Evolutionary conservation across 2,329 filamentous ascomycete genomes (phyloP).

Genomic region (Cladophialophora psammophila): DNA sequence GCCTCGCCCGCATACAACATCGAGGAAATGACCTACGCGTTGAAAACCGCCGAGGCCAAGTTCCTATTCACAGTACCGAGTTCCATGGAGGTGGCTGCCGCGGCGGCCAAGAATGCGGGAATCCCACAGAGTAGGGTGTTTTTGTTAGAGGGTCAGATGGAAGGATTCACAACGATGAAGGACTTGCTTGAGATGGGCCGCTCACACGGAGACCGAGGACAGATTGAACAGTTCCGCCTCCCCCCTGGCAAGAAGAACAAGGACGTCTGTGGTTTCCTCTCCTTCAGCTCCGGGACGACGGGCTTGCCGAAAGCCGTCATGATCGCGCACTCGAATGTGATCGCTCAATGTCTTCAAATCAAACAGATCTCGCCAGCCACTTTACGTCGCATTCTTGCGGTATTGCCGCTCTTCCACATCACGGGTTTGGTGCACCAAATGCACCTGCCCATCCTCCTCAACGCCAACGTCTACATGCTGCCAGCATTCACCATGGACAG

Average conservation of each 20-base stretch:
- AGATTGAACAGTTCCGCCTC: conserved; percentile 59
- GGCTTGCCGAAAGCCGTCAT: conserved; percentile 47
- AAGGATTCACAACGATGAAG: conserved; percentile 56
- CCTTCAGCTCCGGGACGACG: conserved; percentile 47
- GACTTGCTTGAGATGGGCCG: conserved; percentile 46
- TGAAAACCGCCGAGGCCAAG: conserved; percentile 64
- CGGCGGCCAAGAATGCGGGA: conserved; percentile 62
- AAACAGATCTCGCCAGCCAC: conserved; percentile 59
- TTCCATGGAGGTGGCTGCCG: conserved; percentile 60
- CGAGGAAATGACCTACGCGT: conserved; percentile 72
- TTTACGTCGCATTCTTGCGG: conserved; percentile 61
- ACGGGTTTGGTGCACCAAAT: conserved; percentile 69
- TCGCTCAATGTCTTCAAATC: conserved; percentile 68
- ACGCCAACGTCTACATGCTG: conserved; percentile 72
- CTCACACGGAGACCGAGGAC: conserved; percentile 49
- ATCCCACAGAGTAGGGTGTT: conserved; percentile 62
- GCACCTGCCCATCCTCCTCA: conserved; percentile 68
- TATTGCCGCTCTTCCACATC: conserved; percentile 66
- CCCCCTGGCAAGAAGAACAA: conserved; percentile 62
- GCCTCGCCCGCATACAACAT: conserved; percentile 71
- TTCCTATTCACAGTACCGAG: conserved; percentile 37
- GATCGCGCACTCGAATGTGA: conserved; percentile 60
- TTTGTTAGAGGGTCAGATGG: conserved; percentile 62
- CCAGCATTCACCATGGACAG: conserved; percentile 67
- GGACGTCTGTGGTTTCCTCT: conserved; percentile 60